Evolutionary conservation across 768 basidiomycete genomes (phyloP).

Genomic region (Calocybe cyanea): DNA sequence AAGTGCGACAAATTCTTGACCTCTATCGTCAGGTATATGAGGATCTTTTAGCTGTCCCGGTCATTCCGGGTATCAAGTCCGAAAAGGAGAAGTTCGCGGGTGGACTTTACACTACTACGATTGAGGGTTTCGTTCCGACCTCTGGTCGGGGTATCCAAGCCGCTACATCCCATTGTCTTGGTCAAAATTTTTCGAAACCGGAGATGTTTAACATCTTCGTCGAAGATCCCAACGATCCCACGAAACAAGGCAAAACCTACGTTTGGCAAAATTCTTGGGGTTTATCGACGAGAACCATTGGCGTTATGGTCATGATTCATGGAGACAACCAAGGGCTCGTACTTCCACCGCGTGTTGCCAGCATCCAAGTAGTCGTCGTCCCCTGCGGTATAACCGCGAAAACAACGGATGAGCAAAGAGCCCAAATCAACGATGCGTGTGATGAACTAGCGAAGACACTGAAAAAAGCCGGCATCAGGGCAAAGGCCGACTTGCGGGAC

Average conservation of each 20-base stretch:
- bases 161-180: slow-evolving; percentile 96
- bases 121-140: slow-evolving; percentile 97
- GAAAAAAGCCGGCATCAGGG: slow-evolving; percentile 69
- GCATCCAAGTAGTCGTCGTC: slow-evolving; percentile 84
- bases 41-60: slow-evolving; percentile 95
- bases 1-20: slow-evolving; percentile 92
- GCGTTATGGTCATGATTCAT: slow-evolving; percentile 99
- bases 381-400: slow-evolving; percentile 94
- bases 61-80: slow-evolving; percentile 95
- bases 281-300: slow-evolving; percentile 90
- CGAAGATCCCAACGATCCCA: slow-evolving; percentile 83
- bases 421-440: slow-evolving; percentile 71
- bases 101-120: slow-evolving; percentile 94
- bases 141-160: slow-evolving; percentile 97
- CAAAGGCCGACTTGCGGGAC: slow-evolving; percentile 89
- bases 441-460: slow-evolving; percentile 72
- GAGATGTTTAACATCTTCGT: slow-evolving; percentile 99
- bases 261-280: slow-evolving; percentile 99
- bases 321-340: slow-evolving; percentile 98
- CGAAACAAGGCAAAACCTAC: slow-evolving; percentile 63
- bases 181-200: slow-evolving; percentile 94
- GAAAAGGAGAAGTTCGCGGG: slow-evolving; percentile 99
- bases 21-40: slow-evolving; percentile 95
- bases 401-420: slow-evolving; percentile 63
- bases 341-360: slow-evolving; percentile 95